Base-by-base conservation (phyloP, 352 stramenopile genomes). In the Phytopythium montanum region DNA sequence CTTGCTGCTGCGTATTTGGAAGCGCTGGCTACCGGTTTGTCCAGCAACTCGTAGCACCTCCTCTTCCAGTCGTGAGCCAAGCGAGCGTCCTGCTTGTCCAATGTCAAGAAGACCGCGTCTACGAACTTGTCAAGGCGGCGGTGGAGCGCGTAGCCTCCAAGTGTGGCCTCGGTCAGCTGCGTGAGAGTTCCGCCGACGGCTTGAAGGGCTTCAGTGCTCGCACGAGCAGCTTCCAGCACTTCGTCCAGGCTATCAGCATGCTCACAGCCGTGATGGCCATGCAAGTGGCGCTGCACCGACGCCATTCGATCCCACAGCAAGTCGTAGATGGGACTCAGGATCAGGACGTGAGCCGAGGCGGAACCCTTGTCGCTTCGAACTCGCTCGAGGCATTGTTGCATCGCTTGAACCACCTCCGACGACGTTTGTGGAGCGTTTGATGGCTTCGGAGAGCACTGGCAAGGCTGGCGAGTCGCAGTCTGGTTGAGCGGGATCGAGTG, bases 11-110 rank as follows among this genome's bases (percentile, higher is more conserved):
- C n/a, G 36, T 42, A 42, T 14, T 16, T 14, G n/a, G n/a, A n/a
- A n/a, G n/a, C n/a, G n/a, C 36, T 29, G 42, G n/a, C 21, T 26
- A 10, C 0, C 42, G 21, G 7, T 29, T 29, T 10, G 19, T 21
- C 42, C 21, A 48, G 44, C 44, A 50, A 26, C 44, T 50, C 44
- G 44, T 33, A 50, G 44, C 44, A 50, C 12, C 23, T 50, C 23
- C 10, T 7, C 23, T 50, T 50, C 44, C 44, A 50, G 23, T 50
- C 13, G 44, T 26, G 12, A 50, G 28, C 12, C 9, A 31, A 19
- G 9, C 16, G 9, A n/a, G 23, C 44, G 13, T 50, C 44, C 9
- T 50, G 21, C 23, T n/a, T 10, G 2, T 2, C 8, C n/a, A 9
- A 10, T 12, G 10, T 8, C 44, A 50, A 33, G 44, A 31, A 50